Evolutionary conservation across 257 asterid species (phyloP), one percentile per base, ranked within the genome.

Genomic region (Asclepias syriaca): DNA sequence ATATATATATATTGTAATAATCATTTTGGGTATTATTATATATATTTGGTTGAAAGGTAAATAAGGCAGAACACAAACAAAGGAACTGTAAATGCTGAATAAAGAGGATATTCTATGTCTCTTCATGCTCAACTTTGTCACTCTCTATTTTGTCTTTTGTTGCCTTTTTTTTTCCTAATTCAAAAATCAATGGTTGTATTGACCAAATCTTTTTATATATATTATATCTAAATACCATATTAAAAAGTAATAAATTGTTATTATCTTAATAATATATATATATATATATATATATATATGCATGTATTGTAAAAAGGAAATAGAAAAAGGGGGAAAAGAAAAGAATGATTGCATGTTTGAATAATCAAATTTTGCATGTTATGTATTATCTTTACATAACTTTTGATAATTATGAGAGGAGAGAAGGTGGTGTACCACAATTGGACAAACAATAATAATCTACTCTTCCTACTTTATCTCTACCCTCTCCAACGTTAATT

Each of bases 51-150:
- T 32, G 76, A 60, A 72, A 71, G 48, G 75, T 71, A 58, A n/a
- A 60, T 29, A 57, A 71, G 14, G 29, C 59, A 60, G n/a, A 40
- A 37, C 68, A 73, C 68, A 78, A 69, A 69, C 75, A 55, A 34
- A 65, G 48, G 24, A 54, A 68, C 51, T 54, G 65, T 21, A 65
- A 22, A 68, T 65, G 79, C 77, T 74, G 82, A 72, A 49, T 78
- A 78, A 78, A 78, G 82, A 49, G 70, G 65, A 65, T 64, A 57
- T 66, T 19, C 67, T 39, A 45, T 78, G 79, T 69, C 65, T 65
- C 27, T 74, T 66, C 73, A 66, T 32, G 71, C 43, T 65, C 22
- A 77, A 66, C 27, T 50, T 29, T 9, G 70, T 65, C 70, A 74
- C 66, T 34, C 66, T 59, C 65, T 65, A 69, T 69, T 69, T 69